Evolutionary conservation across 768 basidiomycete genomes (phyloP).

Genomic region (Hortiboletus flavorubellus): DNA sequence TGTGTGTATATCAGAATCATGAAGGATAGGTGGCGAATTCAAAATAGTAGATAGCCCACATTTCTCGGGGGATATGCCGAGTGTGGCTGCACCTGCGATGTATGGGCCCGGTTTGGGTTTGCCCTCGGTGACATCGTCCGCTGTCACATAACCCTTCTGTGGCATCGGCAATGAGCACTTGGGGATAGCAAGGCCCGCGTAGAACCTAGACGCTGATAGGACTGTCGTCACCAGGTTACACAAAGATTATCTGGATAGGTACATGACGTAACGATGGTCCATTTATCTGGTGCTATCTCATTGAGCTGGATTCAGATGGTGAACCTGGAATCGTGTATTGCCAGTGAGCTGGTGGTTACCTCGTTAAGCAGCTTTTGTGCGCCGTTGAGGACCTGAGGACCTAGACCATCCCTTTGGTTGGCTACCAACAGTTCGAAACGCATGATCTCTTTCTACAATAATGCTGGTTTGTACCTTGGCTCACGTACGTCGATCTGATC

Average conservation of each 20-base stretch:
- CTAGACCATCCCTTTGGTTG: constrained; percentile 37
- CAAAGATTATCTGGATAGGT: not conserved
- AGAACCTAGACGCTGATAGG: constrained; percentile 64
- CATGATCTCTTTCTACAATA: constrained; percentile 56
- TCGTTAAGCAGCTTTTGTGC: constrained; percentile 52
- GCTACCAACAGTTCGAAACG: constrained; percentile 80
- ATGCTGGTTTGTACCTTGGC: not conserved
- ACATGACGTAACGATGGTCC: constrained; percentile 87
- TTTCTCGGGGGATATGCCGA: constrained; percentile 51
- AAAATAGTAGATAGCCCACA: constrained; percentile 39
- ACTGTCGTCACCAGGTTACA: not conserved
- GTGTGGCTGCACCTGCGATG: constrained; percentile 60
- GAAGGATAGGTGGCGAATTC: not conserved
- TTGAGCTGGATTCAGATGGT: constrained; percentile 18
- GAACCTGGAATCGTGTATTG: not conserved
- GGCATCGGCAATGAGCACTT: constrained; percentile 61
- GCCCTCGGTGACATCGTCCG: constrained; percentile 59
- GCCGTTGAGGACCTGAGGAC: constrained; percentile 66
- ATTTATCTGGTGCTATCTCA: constrained; percentile 35
- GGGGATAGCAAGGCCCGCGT: constrained; percentile 63
- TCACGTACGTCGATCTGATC: not conserved
- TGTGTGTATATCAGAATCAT: not conserved
- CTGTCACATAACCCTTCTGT: constrained; percentile 61
- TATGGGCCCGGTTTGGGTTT: constrained; percentile 93
- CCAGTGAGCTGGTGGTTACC: constrained; percentile 33